Evolutionary conservation across 1,284 basidiomycete species (phyloP), one percentile per base, ranked within the genome.

Genomic region (Puccinia sorghi): DNA sequence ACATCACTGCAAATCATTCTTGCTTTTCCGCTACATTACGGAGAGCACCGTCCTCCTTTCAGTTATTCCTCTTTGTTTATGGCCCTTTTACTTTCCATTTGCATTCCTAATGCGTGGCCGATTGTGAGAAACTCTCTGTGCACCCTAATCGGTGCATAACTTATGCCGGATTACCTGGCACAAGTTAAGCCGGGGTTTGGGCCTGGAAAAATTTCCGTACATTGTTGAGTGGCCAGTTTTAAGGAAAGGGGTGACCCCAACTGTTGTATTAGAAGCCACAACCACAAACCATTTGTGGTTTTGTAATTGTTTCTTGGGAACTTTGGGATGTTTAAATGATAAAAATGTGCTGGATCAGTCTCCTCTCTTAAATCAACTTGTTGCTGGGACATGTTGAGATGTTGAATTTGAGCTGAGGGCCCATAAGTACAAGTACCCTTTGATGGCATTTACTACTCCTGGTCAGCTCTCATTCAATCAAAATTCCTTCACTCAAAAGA

Each of bases 301-400:
- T 37, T 76, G 73, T 63, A 46, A 76, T 27, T 37, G 6, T 6
- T 66, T 76, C 32, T 67, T 76, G 27, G 46, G 73, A 0, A 76
- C 61, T 8, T n/a, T 41, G 11, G 66, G 67, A 20, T 13, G 39
- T 12, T 46, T 78, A n/a, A 78, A 78, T 25, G 37, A 76, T 37
- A 54, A 52, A 11, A 67, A 76, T 43, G n/a, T 76, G 9, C 4
- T 76, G 0, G 50, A 66, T 56, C 48, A 37, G 27, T 54, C 20
- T 22, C 41, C 61, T 8, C 1, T 76, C 0, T 67, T 67, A 56
- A 41, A 76, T 32, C 15, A 15, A 52, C 8, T 32, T 9, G 8
- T 78, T 25, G 56, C 37, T 7, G 75, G 75, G 43, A 59, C 1
- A 13, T 32, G 8, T 22, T 41, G 37, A 52, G 37, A 22, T 27